Evolutionary conservation across 352 stramenopile species (phyloP).

Genomic region (Pythium aristosporum): DNA sequence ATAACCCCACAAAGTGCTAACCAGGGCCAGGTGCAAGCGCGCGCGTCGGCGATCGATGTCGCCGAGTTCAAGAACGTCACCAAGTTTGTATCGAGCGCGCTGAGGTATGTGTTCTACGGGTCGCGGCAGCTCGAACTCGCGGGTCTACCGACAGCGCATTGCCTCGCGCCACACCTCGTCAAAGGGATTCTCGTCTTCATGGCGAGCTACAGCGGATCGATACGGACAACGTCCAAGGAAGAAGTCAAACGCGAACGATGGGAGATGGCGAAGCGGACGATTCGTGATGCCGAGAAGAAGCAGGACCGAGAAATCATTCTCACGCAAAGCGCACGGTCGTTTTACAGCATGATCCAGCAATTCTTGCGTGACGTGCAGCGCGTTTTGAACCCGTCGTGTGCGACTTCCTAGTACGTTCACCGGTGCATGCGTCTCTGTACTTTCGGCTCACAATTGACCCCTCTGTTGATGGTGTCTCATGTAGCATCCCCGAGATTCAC

Average conservation of each 20-base stretch:
- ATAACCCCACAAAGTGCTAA: too few species aligned
- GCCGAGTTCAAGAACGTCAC: slow-evolving; percentile 77
- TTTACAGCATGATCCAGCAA: slow-evolving; percentile 82
- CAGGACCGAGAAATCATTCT: slow-evolving; percentile 74
- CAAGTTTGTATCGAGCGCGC: slow-evolving; percentile 69
- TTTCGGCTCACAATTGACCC: background rate
- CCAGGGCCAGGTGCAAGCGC: slow-evolving; percentile 1
- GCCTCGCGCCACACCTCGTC: slow-evolving; percentile 64
- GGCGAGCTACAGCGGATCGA: slow-evolving; percentile 59
- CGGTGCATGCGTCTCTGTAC: background rate
- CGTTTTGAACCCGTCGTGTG: slow-evolving; percentile 78
- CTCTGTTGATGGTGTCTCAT: background rate
- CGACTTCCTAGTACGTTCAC: slow-evolving; percentile 39
- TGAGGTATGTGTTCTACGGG: slow-evolving; percentile 83
- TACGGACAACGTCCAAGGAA: slow-evolving; percentile 64
- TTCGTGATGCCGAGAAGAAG: slow-evolving; percentile 70
- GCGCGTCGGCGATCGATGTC: slow-evolving; percentile 47
- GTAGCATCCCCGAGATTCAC: slow-evolving; percentile 59
- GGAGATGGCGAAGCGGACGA: slow-evolving; percentile 70
- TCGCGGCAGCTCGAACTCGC: slow-evolving; percentile 76
- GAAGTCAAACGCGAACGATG: slow-evolving; percentile 85
- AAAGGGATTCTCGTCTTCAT: slow-evolving; percentile 59
- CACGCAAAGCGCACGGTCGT: slow-evolving; percentile 71
- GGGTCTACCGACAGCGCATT: slow-evolving; percentile 70
- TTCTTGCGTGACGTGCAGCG: slow-evolving; percentile 76